phyloP scores from a whole-genome alignment of 257 asterid genomes.

The Fraxinus anomala region DNA sequence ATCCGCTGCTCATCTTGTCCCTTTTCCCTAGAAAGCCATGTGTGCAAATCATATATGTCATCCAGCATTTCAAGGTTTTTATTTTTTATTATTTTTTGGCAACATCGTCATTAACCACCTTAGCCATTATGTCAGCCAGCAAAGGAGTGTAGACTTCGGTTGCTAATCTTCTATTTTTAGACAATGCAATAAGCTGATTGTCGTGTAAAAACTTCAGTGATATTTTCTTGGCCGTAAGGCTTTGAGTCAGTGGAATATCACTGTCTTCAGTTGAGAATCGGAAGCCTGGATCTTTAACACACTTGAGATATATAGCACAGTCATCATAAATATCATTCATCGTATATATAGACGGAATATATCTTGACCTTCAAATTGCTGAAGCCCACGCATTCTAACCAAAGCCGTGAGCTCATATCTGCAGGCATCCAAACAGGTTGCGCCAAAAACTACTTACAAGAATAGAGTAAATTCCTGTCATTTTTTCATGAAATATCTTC shows the following conservation, averaged over 20 bases:
- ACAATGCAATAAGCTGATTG: constrained; percentile 17
- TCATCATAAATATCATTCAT: too few relatives aligned
- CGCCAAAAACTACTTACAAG: constrained; percentile 53
- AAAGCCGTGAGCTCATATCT: constrained; percentile 61
- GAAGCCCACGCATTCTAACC: constrained; percentile 50
- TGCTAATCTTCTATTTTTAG: constrained; percentile 26
- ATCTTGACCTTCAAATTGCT: constrained; percentile 19
- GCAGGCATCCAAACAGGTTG: constrained; percentile 49
- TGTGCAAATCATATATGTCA: constrained; percentile 82
- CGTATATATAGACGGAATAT: too few relatives aligned
- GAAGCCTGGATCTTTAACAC: constrained; percentile 21
- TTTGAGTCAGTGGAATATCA: constrained; percentile 45
- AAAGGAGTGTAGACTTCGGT: constrained; percentile 39
- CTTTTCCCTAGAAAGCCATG: constrained; percentile 64
- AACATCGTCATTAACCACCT: constrained; percentile 31
- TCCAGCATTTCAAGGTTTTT: constrained; percentile 74
- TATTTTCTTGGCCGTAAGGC: constrained; percentile 28
- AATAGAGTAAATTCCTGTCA: constrained; percentile 52
- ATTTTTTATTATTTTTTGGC: background rate
- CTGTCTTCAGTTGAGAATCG: constrained; percentile 12
- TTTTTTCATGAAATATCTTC: constrained; percentile 37
- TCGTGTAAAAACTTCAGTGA: constrained; percentile 37
- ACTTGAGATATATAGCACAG: constrained; percentile 47
- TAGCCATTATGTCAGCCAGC: constrained; percentile 46
- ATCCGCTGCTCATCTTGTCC: constrained; percentile 66